A percentile compares a stretch with the other conserved stretches of the same genome.
Evolutionary conservation across 129 eudicot genomes (phyloP).

Genomic region (Helichrysum umbraculigerum): DNA sequence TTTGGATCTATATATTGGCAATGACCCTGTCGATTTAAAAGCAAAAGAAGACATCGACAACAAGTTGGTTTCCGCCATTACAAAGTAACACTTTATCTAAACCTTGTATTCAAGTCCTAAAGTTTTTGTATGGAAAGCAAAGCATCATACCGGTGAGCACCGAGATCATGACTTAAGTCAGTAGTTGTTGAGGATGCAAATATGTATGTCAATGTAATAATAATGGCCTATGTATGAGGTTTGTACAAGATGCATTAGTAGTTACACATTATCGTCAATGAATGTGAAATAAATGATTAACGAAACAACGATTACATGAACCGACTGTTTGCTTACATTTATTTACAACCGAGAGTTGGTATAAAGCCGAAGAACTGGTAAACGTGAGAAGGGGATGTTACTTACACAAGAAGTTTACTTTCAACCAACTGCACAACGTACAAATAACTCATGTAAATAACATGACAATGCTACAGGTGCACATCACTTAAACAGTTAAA

Average conservation of each 20-base stretch:
- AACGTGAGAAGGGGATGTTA: slow-evolving; percentile 16
- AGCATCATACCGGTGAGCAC: slow-evolving; percentile 3
- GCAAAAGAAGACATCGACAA: slow-evolving; percentile 70
- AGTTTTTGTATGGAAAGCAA: slow-evolving; percentile 23
- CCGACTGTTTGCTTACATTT: neutral
- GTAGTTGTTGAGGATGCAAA: slow-evolving; percentile 25
- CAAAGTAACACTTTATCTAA: slow-evolving; percentile 35
- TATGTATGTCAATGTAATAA: slow-evolving; percentile 26
- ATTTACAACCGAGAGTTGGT: neutral
- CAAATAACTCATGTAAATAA: slow-evolving; percentile 27
- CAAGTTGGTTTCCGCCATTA: slow-evolving; percentile 58
- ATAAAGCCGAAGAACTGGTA: slow-evolving; percentile 15
- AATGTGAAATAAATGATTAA: neutral
- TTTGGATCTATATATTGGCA: slow-evolving; percentile 83
- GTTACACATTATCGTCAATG: neutral
- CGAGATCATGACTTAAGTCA: slow-evolving; percentile 12
- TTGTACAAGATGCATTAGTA: slow-evolving; percentile 20
- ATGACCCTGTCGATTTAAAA: slow-evolving; percentile 77
- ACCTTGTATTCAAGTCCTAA: neutral
- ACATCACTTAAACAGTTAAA: slow-evolving; percentile 21
- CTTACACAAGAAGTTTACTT: slow-evolving; percentile 35
- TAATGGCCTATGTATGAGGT: slow-evolving; percentile 18
- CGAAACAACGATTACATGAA: neutral
- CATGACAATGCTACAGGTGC: slow-evolving; percentile 22
- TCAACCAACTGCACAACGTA: slow-evolving; percentile 39